Evolutionary conservation across 805 yeast species (phyloP).

Genomic region (Zygosaccharomyces bailii): DNA sequence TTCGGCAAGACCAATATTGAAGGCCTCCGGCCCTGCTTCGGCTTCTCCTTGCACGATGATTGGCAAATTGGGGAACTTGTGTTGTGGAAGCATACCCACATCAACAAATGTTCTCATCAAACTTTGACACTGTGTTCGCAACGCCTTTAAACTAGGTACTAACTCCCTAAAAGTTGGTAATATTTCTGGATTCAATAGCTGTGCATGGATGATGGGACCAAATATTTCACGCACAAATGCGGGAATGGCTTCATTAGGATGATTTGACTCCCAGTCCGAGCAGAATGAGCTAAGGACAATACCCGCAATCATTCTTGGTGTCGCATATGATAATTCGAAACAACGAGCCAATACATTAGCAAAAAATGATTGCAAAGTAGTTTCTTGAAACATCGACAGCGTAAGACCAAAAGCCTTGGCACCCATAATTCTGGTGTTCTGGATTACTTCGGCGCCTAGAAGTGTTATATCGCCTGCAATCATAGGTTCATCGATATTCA

Average conservation of each 20-base stretch:
- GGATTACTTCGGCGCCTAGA: constrained; percentile 69
- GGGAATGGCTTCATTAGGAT: constrained; percentile 24
- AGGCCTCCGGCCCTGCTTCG: constrained; percentile 93
- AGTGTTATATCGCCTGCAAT: constrained; percentile 86
- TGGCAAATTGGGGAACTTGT: constrained; percentile 76
- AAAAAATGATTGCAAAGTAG: constrained; percentile 41
- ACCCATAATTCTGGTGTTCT: constrained; percentile 71
- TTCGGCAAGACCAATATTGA: constrained; percentile 74
- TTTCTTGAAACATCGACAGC: constrained; percentile 47
- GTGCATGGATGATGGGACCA: constrained; percentile 39
- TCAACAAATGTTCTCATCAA: constrained; percentile 74
- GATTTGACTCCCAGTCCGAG: constrained; percentile 21
- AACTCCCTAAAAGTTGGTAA: constrained; percentile 67
- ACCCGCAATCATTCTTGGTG: constrained; percentile 72
- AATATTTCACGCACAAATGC: constrained; percentile 32
- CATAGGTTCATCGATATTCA: constrained; percentile 92
- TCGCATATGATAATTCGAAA: constrained; percentile 63
- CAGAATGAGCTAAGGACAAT: constrained; percentile 71
- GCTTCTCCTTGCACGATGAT: constrained; percentile 90
- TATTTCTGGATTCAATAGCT: constrained; percentile 33
- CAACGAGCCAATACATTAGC: constrained; percentile 38
- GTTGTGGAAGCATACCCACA: constrained; percentile 66
- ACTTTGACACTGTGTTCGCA: constrained; percentile 84
- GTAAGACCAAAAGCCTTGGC: constrained; percentile 72
- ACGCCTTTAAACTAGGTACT: constrained; percentile 78